Percentiles rank a stretch among this genome's conserved stretches.
These are phyloP conservation scores for Adansonia grandidieri DNA, from an alignment of 441 rosid genomes.

Conservation along the genomic window DNA sequence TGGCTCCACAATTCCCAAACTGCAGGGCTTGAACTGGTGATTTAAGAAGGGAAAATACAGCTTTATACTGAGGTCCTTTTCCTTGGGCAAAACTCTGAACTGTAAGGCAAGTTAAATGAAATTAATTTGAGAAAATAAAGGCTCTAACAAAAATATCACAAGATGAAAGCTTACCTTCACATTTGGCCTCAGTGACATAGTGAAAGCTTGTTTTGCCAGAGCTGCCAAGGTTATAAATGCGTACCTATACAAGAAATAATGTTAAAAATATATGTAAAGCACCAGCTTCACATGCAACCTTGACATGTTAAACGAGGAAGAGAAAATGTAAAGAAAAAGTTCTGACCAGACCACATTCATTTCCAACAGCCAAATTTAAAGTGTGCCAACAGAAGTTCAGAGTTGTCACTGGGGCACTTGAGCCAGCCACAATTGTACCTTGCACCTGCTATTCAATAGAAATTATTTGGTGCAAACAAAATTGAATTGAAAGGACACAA, in stretches of 20 bases:
- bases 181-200: conserved; percentile 47
- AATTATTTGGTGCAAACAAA: conserved; percentile 23
- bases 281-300: neutral
- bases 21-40: conserved; percentile 57
- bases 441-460: conserved; percentile 44
- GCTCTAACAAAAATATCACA: conserved; percentile 9
- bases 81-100: conserved; percentile 51
- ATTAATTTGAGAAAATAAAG: conserved; percentile 31
- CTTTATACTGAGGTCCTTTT: conserved; percentile 49
- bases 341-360: conserved; percentile 65
- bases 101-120: conserved; percentile 33
- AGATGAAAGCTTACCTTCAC: conserved; percentile 49
- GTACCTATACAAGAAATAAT: conserved; percentile 47
- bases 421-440: conserved; percentile 45
- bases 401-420: conserved; percentile 50
- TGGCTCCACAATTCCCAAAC: conserved; percentile 51
- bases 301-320: conserved; percentile 4
- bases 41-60: conserved; percentile 52
- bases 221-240: conserved; percentile 49
- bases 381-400: conserved; percentile 58
- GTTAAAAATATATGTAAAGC: conserved; percentile 20
- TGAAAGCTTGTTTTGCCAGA: conserved; percentile 40
- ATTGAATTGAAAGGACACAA: conserved; percentile 11
- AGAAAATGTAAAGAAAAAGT: conserved; percentile 18
- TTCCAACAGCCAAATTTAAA: conserved; percentile 66